Percentiles rank a stretch among this genome's conserved stretches.
phyloP scores from a whole-genome alignment of 768 basidiomycete species.

The Dacryopinax primogenitus region DNA sequence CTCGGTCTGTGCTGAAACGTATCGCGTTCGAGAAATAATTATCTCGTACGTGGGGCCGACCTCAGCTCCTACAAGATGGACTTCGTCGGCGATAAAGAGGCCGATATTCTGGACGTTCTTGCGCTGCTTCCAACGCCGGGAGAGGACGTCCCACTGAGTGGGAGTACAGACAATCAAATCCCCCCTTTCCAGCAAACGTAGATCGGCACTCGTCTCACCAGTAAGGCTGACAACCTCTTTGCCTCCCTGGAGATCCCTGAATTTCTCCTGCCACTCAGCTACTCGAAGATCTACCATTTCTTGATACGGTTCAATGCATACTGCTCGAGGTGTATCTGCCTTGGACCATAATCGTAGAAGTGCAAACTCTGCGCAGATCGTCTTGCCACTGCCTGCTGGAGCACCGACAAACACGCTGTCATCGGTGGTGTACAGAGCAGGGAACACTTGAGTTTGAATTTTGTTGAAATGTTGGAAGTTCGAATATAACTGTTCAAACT shows the following conservation, averaged over 20 bases:
- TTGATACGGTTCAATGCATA: slow-evolving; percentile 92
- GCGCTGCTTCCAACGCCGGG: slow-evolving; percentile 87
- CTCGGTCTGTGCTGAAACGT: slow-evolving; percentile 87
- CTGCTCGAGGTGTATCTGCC: slow-evolving; percentile 63
- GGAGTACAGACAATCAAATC: slow-evolving; percentile 95
- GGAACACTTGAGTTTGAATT: slow-evolving; percentile 98
- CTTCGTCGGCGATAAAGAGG: slow-evolving; percentile 85
- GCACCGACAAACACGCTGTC: slow-evolving; percentile 96
- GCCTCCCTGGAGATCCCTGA: slow-evolving; percentile 67
- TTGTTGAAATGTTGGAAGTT: slow-evolving; percentile 88
- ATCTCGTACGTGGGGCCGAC: slow-evolving; percentile 95
- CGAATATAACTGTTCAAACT: slow-evolving; percentile 78
- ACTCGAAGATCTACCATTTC: slow-evolving; percentile 94
- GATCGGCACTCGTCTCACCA: slow-evolving; percentile 84
- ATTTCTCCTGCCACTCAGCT: slow-evolving; percentile 78
- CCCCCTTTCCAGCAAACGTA: slow-evolving; percentile 77
- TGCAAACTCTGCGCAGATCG: slow-evolving; percentile 93
- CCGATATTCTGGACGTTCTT: slow-evolving; percentile 94
- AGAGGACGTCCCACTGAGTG: slow-evolving; percentile 90
- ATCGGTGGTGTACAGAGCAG: slow-evolving; percentile 88
- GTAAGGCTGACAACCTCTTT: slow-evolving; percentile 91
- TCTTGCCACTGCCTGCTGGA: slow-evolving; percentile 94
- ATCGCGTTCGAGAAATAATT: slow-evolving; percentile 89
- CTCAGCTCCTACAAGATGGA: slow-evolving; percentile 78
- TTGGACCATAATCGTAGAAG: slow-evolving; percentile 91